Evolutionary conservation across 2,329 filamentous ascomycete species (phyloP).

Genomic region (Colletotrichum aenigma): DNA sequence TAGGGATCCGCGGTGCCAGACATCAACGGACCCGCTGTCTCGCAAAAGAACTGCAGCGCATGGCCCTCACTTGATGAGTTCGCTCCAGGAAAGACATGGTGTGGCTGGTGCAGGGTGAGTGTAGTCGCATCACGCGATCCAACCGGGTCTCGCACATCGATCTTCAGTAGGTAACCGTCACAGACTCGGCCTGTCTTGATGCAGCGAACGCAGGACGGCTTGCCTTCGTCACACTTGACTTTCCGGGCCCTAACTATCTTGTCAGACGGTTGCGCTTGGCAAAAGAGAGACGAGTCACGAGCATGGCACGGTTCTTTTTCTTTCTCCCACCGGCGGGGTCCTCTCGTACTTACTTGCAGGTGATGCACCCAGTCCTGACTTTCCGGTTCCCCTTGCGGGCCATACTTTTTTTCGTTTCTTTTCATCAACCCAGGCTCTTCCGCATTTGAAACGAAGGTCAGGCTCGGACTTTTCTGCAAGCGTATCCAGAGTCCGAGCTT

Average conservation of each 20-base stretch:
- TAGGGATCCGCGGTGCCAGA: conserved; percentile 44
- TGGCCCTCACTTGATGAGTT: conserved; percentile 20
- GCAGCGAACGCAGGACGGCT: conserved; percentile 57
- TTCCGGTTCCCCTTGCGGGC: conserved; percentile 48
- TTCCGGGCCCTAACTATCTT: conserved; percentile 51
- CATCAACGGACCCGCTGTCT: conserved; percentile 36
- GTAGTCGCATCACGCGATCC: conserved; percentile 23
- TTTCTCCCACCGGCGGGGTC: background rate
- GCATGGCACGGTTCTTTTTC: background rate
- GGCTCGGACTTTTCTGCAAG: background rate
- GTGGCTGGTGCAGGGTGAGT: conserved; percentile 12
- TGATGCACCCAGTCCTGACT: conserved; percentile 55
- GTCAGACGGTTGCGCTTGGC: background rate
- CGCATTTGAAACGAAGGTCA: background rate
- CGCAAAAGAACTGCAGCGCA: conserved; percentile 36
- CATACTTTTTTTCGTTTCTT: background rate
- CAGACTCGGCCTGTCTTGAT: conserved; percentile 59
- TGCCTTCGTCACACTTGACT: conserved; percentile 61
- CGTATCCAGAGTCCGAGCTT: background rate
- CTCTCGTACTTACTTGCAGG: conserved; percentile 51
- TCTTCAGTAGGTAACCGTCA: conserved; percentile 51
- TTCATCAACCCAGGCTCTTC: background rate
- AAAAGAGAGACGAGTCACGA: too few species aligned
- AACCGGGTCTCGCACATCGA: conserved; percentile 9
- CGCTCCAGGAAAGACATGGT: conserved; percentile 14